Percentiles rank a stretch among this genome's conserved stretches.
These are phyloP conservation scores for Lactarius indigo DNA, from an alignment of 768 basidiomycete genomes.

Conservation along the genomic window DNA sequence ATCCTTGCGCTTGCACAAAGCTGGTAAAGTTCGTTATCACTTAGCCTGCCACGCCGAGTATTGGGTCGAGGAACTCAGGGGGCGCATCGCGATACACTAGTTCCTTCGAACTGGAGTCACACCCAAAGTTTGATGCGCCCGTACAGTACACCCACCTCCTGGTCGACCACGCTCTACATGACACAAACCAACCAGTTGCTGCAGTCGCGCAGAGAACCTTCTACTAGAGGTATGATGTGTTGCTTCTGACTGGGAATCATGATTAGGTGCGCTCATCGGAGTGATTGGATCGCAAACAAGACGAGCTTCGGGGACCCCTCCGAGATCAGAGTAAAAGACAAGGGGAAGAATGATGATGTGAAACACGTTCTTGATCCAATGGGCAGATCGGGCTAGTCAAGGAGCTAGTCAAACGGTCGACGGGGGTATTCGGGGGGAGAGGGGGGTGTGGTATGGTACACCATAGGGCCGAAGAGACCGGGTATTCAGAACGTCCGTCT, in stretches of 20 bases:
- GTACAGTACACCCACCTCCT: neutral
- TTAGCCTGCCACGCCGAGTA: neutral
- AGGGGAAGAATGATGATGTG: neutral
- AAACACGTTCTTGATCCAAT: neutral
- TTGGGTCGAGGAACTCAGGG: neutral
- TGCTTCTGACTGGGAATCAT: too few species aligned
- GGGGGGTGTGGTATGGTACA: too few species aligned
- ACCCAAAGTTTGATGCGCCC: neutral
- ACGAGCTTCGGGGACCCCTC: neutral
- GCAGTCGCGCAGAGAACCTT: neutral
- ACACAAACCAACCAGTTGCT: constrained; percentile 5
- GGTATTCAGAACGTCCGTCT: neutral
- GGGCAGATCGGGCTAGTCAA: neutral
- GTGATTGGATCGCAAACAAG: constrained; percentile 7
- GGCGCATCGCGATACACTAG: constrained; percentile 5
- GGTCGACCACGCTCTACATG: neutral
- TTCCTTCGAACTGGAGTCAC: neutral
- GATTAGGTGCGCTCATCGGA: too few species aligned
- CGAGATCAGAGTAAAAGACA: neutral
- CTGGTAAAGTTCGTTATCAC: neutral
- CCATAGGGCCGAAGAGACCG: neutral
- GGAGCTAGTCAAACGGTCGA: neutral
- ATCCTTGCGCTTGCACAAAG: neutral
- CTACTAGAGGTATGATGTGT: neutral
- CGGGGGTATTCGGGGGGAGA: neutral